Conservation (phyloP, 2,329 filamentous ascomycete species). For the Colletotrichum simmondsii region DNA sequence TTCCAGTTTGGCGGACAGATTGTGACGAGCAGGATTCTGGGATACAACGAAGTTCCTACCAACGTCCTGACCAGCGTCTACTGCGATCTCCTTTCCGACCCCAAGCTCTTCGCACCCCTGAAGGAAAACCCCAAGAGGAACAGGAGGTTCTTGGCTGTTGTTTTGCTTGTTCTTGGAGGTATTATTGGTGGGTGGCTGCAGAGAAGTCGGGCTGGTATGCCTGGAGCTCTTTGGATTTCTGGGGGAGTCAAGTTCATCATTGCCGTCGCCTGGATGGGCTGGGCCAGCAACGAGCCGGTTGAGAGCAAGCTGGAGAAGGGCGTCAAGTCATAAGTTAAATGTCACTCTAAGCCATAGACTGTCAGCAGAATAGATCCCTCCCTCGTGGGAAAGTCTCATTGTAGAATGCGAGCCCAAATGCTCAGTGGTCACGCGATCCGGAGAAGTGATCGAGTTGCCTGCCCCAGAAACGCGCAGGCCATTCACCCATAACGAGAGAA, state of each 20-base stretch:
- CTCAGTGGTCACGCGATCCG: too few relatives aligned
- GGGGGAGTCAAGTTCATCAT: conserved; percentile 56
- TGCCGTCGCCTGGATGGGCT: conserved; percentile 47
- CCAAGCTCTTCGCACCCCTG: conserved; percentile 52
- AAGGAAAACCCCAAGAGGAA: conserved; percentile 61
- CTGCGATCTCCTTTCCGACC: conserved; percentile 64
- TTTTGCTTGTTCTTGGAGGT: conserved; percentile 58
- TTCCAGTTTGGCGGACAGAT: conserved; percentile 67
- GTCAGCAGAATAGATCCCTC: background rate
- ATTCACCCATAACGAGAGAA: too few relatives aligned
- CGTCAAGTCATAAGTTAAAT: background rate
- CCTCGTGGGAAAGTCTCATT: background rate
- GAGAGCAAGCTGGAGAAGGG: conserved; percentile 32
- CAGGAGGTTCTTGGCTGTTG: conserved; percentile 55
- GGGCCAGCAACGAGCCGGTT: conserved; percentile 39
- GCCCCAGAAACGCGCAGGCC: too few relatives aligned
- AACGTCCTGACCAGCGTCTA: conserved; percentile 66
- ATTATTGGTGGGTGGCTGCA: conserved; percentile 61
- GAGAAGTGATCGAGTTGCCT: too few relatives aligned
- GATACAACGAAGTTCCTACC: conserved; percentile 64
- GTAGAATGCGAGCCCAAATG: too few relatives aligned
- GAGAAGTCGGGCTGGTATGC: conserved; percentile 51
- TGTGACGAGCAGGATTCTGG: conserved; percentile 58
- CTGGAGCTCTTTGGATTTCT: conserved; percentile 56
- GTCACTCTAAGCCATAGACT: background rate